A percentile compares a stretch with the other conserved stretches of the same genome.
Evolutionary conservation across 805 yeast genomes (phyloP).

Genomic region (Teunomyces atbi): DNA sequence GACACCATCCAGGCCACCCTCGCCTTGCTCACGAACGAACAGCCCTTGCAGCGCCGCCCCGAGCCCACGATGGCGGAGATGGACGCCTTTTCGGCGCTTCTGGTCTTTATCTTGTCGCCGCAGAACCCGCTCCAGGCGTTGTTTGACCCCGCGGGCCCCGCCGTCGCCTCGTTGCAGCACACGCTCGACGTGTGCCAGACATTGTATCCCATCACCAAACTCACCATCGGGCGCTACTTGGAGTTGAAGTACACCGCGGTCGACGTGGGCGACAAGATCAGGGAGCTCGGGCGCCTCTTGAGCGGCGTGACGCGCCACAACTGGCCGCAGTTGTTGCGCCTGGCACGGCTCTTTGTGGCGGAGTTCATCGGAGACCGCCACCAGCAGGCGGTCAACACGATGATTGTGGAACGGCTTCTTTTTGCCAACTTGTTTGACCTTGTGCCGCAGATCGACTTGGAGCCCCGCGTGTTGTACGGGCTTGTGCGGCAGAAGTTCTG

Average conservation of each 20-base stretch:
- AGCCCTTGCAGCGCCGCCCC: no score
- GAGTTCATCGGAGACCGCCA: slow-evolving; percentile 17
- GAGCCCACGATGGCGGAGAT: no score
- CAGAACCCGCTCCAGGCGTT: slow-evolving; percentile 15
- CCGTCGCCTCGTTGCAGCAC: slow-evolving; percentile 16
- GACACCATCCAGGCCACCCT: slow-evolving; percentile 27
- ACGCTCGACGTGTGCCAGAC: slow-evolving; percentile 29
- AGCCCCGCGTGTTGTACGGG: slow-evolving; percentile 13
- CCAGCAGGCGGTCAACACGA: slow-evolving; percentile 14
- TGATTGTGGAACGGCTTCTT: slow-evolving; percentile 30
- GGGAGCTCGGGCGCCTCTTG: slow-evolving; percentile 2
- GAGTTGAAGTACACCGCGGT: slow-evolving; percentile 14
- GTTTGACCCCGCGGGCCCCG: slow-evolving; percentile 16
- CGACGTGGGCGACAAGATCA: background rate
- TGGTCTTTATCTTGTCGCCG: slow-evolving; percentile 16
- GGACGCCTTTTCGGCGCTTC: slow-evolving; percentile 8
- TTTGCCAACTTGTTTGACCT: slow-evolving; percentile 26
- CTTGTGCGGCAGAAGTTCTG: slow-evolving; percentile 29
- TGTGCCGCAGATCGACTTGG: slow-evolving; percentile 6
- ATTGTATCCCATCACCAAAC: slow-evolving; percentile 33
- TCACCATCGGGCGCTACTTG: slow-evolving; percentile 31
- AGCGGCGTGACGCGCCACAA: slow-evolving; percentile 5
- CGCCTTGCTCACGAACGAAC: background rate
- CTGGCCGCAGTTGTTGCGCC: slow-evolving; percentile 8
- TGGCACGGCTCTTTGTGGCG: slow-evolving; percentile 2